Conservation (phyloP, 768 basidiomycete genomes). For the Psilocybe cubensis region DNA sequence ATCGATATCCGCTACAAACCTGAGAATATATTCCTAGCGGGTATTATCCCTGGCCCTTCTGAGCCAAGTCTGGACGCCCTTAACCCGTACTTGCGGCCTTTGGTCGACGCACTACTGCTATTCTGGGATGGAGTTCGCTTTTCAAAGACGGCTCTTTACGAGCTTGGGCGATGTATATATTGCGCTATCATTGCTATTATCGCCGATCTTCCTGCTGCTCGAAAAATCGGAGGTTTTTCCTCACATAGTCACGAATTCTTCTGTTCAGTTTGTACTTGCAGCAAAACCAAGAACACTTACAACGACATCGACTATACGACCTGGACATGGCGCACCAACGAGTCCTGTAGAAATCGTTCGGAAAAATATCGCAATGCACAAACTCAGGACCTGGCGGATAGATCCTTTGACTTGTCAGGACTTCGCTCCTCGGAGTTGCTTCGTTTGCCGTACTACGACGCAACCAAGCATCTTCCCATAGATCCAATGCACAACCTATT, state of each 20-base stretch:
- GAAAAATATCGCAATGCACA: background rate
- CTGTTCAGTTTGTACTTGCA: constrained; percentile 11
- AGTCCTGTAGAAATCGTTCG: constrained; percentile 6
- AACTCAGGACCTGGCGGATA: constrained; percentile 9
- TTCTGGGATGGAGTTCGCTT: constrained; percentile 34
- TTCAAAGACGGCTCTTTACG: constrained; percentile 19
- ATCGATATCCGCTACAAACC: constrained; percentile 21
- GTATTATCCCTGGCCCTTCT: constrained; percentile 21
- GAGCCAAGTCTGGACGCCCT: constrained; percentile 32
- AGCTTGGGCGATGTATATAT: constrained; percentile 27
- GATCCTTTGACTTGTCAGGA: background rate
- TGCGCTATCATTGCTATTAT: constrained; percentile 33
- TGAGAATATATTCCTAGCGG: constrained; percentile 40
- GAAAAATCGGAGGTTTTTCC: constrained; percentile 30
- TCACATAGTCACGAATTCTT: background rate
- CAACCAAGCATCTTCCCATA: constrained; percentile 28
- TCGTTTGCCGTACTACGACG: constrained; percentile 44
- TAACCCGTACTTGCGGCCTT: constrained; percentile 36
- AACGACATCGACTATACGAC: background rate
- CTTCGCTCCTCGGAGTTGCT: constrained; percentile 30
- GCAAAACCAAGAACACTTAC: background rate
- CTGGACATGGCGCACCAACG: constrained; percentile 3
- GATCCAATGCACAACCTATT: constrained; percentile 47
- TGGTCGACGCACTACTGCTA: no score
- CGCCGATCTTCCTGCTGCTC: constrained; percentile 35